These are phyloP conservation scores for Ramichloridium luteum DNA, from an alignment of 2,329 filamentous ascomycete species.

Conservation along the genomic window DNA sequence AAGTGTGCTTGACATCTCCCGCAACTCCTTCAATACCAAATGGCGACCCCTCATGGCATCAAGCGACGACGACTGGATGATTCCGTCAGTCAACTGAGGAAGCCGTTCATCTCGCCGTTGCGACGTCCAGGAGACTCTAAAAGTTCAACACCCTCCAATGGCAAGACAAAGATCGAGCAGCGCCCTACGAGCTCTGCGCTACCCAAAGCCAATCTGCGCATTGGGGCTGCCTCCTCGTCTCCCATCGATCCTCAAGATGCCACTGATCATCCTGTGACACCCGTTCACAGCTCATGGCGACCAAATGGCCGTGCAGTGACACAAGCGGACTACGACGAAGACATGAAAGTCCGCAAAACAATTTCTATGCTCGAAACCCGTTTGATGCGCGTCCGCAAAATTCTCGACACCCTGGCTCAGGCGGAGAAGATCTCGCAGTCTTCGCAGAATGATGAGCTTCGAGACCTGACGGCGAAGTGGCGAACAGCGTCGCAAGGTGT, in stretches of 20 bases:
- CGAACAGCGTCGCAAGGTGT: conserved; percentile 46
- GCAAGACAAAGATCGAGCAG: too few relatives aligned
- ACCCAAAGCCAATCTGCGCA: neutral
- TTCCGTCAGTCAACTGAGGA: conserved; percentile 47
- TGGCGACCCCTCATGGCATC: conserved; percentile 1
- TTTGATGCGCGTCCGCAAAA: conserved; percentile 30
- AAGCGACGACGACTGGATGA: conserved; percentile 54
- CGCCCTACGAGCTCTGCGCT: neutral
- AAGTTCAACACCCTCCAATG: conserved; percentile 7
- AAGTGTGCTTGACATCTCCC: too few relatives aligned
- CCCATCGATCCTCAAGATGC: conserved; percentile 25
- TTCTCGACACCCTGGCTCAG: conserved; percentile 42
- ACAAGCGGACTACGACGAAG: too few relatives aligned
- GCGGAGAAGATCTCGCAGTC: conserved; percentile 39
- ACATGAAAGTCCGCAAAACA: conserved; percentile 15
- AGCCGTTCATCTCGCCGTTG: conserved; percentile 62
- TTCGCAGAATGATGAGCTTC: conserved; percentile 42
- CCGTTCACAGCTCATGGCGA: conserved; percentile 13
- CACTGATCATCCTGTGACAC: conserved; percentile 16
- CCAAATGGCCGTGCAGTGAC: too few relatives aligned
- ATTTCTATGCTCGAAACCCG: conserved; percentile 19
- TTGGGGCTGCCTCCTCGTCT: neutral
- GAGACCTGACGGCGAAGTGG: conserved; percentile 49
- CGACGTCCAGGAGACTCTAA: conserved; percentile 30
- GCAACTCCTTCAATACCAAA: too few relatives aligned